Evolutionary conservation across 805 yeast genomes (phyloP).

Genomic region (Candida argentea): DNA sequence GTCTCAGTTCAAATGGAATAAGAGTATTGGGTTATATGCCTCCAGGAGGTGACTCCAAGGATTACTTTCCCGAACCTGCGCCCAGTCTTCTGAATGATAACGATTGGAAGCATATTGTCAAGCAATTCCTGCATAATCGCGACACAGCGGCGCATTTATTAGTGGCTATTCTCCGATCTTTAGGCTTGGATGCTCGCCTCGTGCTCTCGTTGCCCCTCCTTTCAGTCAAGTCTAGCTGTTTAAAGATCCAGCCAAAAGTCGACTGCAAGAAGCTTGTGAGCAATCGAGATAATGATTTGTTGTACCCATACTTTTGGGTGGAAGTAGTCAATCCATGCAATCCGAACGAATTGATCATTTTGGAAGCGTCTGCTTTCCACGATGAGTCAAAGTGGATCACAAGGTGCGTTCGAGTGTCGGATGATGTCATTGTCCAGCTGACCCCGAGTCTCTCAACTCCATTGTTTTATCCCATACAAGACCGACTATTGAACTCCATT

Average conservation of each 20-base stretch:
- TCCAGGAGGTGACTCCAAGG: constrained; percentile 1
- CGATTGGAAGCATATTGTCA: constrained; percentile 9
- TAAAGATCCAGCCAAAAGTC: constrained; percentile 13
- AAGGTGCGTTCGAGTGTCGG: constrained; percentile 10
- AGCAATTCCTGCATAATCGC: constrained; percentile 19
- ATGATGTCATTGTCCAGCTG: constrained; percentile 3
- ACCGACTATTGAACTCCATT: constrained; percentile 18
- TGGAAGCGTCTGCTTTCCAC: constrained; percentile 20
- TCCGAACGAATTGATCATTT: constrained; percentile 12
- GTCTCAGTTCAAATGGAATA: constrained; percentile 19
- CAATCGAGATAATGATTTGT: constrained; percentile 21
- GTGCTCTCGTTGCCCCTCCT: constrained; percentile 21
- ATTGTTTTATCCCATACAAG: constrained; percentile 11
- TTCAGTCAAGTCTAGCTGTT: constrained; percentile 5
- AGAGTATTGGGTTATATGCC: constrained; percentile 20
- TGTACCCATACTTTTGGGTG: constrained; percentile 29
- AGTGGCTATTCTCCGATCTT: constrained; percentile 16
- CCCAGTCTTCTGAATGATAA: constrained; percentile 4
- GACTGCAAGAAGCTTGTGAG: constrained; percentile 9
- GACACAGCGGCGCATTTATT: constrained; percentile 25
- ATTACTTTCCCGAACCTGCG: constrained; percentile 14
- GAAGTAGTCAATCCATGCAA: constrained; percentile 23
- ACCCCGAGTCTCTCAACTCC: constrained; percentile 6
- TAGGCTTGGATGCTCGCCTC: constrained; percentile 21
- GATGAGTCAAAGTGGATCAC: constrained; percentile 16